These are phyloP conservation scores for Lantana camara DNA, from an alignment of 257 asterid species.

Conservation along the genomic window DNA sequence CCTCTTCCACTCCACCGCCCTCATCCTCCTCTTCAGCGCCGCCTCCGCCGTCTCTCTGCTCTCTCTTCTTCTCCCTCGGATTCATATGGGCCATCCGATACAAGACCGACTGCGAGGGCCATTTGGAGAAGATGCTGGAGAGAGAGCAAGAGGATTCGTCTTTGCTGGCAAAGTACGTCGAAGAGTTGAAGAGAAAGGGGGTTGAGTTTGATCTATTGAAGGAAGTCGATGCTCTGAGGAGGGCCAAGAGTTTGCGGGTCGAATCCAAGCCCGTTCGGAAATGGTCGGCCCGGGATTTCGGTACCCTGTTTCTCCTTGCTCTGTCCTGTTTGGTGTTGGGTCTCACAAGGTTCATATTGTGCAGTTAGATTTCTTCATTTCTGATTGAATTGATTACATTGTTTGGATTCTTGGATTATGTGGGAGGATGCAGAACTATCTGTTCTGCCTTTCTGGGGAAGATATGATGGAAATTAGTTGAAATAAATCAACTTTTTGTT, in stretches of 20 bases:
- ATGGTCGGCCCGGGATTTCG: constrained; percentile 85
- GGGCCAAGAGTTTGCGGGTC: constrained; percentile 90
- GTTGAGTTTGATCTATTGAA: constrained; percentile 78
- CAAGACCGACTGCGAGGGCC: constrained; percentile 59
- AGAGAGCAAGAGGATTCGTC: constrained; percentile 82
- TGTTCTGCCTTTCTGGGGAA: constrained; percentile 35
- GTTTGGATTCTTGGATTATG: not conserved
- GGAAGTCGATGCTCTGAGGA: constrained; percentile 87
- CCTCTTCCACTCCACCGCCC: constrained; percentile 83
- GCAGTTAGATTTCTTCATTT: constrained; percentile 32
- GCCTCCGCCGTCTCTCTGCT: constrained; percentile 48
- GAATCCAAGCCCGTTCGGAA: constrained; percentile 55
- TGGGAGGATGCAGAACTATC: constrained; percentile 14
- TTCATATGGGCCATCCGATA: constrained; percentile 71
- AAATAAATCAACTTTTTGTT: not conserved
- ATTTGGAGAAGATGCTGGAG: constrained; percentile 67
- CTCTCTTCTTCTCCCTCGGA: constrained; percentile 52
- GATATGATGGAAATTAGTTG: not conserved
- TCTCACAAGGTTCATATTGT: constrained; percentile 61
- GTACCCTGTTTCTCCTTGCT: constrained; percentile 63
- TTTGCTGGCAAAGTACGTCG: constrained; percentile 69
- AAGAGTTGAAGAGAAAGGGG: constrained; percentile 86
- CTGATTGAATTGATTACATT: not conserved
- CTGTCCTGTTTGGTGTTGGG: constrained; percentile 67
- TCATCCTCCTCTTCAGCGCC: constrained; percentile 78